Conservation (phyloP, 768 basidiomycete genomes). For the Tephrocybe rancida region DNA sequence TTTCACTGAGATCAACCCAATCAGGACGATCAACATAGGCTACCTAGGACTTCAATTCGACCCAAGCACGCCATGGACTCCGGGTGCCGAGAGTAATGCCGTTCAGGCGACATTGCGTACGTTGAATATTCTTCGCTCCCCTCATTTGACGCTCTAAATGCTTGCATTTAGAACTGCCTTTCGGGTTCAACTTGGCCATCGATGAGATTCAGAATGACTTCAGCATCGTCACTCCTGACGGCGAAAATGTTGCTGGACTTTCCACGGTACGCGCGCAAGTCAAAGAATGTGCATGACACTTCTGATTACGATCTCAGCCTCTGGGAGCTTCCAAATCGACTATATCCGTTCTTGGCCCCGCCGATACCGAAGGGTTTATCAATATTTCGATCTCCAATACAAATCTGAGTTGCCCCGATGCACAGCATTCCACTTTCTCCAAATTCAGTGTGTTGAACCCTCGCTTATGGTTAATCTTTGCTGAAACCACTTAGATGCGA, state of each 20-base stretch:
- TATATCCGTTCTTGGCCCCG: slow-evolving; percentile 51
- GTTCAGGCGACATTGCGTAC: slow-evolving; percentile 60
- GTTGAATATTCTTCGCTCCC: slow-evolving; percentile 13
- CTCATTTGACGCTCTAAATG: slow-evolving; percentile 1
- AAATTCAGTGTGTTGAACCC: slow-evolving; percentile 53
- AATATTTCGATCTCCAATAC: slow-evolving; percentile 64
- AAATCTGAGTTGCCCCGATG: slow-evolving; percentile 47
- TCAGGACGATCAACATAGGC: slow-evolving; percentile 64
- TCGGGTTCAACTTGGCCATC: slow-evolving; percentile 65
- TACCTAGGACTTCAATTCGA: slow-evolving; percentile 60
- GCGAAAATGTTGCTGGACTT: slow-evolving; percentile 55
- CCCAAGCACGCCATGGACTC: slow-evolving; percentile 55
- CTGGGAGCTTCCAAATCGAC: slow-evolving; percentile 64
- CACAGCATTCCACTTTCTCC: slow-evolving; percentile 53
- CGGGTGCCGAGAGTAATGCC: slow-evolving; percentile 56
- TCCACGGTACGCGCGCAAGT: slow-evolving; percentile 44
- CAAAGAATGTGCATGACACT: not conserved
- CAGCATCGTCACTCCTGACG: slow-evolving; percentile 53
- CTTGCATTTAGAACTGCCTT: slow-evolving; percentile 65
- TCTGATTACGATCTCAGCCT: slow-evolving; percentile 39
- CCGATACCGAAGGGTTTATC: slow-evolving; percentile 63
- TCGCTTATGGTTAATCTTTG: slow-evolving; percentile 3
- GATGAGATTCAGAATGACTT: slow-evolving; percentile 68
- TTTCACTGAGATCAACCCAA: slow-evolving; percentile 56
- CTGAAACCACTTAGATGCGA: slow-evolving; percentile 40